Evolutionary conservation across 2,329 filamentous ascomycete genomes (phyloP).

Genomic region (Hirsutella thompsonii): DNA sequence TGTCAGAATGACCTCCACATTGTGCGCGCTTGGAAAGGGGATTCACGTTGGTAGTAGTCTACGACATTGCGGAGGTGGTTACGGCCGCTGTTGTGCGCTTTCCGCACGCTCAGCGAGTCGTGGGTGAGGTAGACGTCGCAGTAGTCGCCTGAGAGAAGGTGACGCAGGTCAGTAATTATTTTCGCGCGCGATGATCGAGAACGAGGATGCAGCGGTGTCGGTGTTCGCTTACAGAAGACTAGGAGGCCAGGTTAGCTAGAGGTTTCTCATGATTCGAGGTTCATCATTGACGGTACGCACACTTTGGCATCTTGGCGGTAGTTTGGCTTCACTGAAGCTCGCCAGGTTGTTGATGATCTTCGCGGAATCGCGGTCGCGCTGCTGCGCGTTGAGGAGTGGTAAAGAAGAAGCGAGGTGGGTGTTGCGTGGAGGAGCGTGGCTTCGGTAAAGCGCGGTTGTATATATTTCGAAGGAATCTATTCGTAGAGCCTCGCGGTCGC

Average conservation of each 20-base stretch:
- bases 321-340: too few relatives aligned
- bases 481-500: too few relatives aligned
- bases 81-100: constrained; percentile 91
- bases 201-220: neutral
- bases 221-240: constrained; percentile 13
- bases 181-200: neutral
- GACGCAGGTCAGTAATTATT: constrained; percentile 15
- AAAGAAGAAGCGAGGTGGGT: too few relatives aligned
- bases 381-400: too few relatives aligned
- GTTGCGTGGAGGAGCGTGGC: too few relatives aligned
- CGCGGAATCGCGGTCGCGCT: too few relatives aligned
- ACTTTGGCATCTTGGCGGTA: constrained; percentile 64
- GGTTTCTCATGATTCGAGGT: too few relatives aligned
- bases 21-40: neutral
- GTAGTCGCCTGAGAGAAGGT: constrained; percentile 57
- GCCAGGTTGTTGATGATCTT: too few relatives aligned
- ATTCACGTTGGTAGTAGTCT: constrained; percentile 89
- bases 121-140: constrained; percentile 99
- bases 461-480: too few relatives aligned
- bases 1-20: neutral
- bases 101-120: constrained; percentile 98
- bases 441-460: too few relatives aligned
- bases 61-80: constrained; percentile 97
- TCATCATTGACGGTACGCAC: constrained; percentile 56
- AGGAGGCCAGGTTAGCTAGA: constrained; percentile 20